A percentile compares a stretch with the other conserved stretches of the same genome.
These are phyloP conservation scores for Metschnikowia borealis DNA, from an alignment of 805 yeast species.

Conservation along the genomic window DNA sequence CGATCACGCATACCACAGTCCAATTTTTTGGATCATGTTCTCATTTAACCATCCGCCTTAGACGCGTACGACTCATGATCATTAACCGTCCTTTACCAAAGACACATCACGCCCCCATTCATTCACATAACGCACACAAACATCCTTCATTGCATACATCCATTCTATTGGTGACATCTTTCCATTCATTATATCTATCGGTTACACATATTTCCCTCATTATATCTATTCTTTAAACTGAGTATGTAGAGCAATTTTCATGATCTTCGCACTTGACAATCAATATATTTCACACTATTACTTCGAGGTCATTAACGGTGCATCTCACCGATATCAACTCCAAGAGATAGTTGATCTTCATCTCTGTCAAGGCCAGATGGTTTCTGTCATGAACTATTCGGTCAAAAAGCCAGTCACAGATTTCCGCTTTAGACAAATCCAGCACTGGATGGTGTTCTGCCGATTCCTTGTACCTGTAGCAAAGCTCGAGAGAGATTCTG, in stretches of 20 bases:
- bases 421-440: constrained; percentile 10
- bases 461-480: constrained; percentile 8
- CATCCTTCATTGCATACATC: neutral
- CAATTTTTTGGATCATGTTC: neutral
- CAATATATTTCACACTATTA: neutral
- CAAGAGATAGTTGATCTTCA: constrained; percentile 13
- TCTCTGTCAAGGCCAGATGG: constrained; percentile 10
- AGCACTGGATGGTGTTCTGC: constrained; percentile 1
- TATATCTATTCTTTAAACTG: neutral
- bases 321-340: constrained; percentile 9
- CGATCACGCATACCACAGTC: neutral
- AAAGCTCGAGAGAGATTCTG: constrained; percentile 7
- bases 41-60: neutral
- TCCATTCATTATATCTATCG: neutral
- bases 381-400: constrained; percentile 12
- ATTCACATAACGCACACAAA: neutral
- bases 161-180: neutral
- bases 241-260: neutral
- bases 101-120: neutral
- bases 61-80: neutral
- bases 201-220: neutral
- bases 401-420: constrained; percentile 13
- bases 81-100: neutral
- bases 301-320: constrained; percentile 13
- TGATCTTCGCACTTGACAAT: neutral